These are phyloP conservation scores for Backusella tuberculispora DNA, from an alignment of 192 early-diverging fungal species.

Conservation along the genomic window DNA sequence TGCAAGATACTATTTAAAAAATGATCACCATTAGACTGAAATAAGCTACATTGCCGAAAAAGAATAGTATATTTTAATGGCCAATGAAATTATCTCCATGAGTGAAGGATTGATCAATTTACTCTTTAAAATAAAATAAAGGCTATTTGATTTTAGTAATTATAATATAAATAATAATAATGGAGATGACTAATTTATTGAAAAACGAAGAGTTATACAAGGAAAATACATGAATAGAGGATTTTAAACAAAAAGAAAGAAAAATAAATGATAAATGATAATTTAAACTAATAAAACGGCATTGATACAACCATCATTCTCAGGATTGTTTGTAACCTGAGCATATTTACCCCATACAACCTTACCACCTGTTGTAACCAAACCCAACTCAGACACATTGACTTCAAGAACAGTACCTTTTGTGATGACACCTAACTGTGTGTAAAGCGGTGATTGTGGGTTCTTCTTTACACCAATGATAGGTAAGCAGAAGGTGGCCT, in stretches of 20 bases:
- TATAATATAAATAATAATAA: not conserved
- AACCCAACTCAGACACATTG: constrained; percentile 85
- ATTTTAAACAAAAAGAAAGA: not conserved
- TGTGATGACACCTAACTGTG: constrained; percentile 95
- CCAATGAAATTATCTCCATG: no score
- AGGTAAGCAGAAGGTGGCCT: constrained; percentile 95
- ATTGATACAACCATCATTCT: constrained; percentile 92
- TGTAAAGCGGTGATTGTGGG: constrained; percentile 93
- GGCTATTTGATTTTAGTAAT: not conserved
- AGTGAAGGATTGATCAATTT: no score
- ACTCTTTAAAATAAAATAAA: no score
- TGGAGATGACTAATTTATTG: constrained; percentile 11
- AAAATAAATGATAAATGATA: constrained; percentile 14
- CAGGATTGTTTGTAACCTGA: constrained; percentile 96
- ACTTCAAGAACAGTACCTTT: constrained; percentile 98
- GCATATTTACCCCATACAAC: constrained; percentile 99
- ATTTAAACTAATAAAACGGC: constrained; percentile 88
- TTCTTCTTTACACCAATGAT: constrained; percentile 99
- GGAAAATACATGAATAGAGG: not conserved
- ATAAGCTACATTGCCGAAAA: no score
- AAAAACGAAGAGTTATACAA: not conserved
- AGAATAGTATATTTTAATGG: no score
- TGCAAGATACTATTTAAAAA: no score
- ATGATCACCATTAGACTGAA: no score
- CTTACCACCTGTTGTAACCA: constrained; percentile 96